A percentile compares a stretch with the other conserved stretches of the same genome.
These are phyloP conservation scores for Amaranthus hypochondriacus DNA, from an alignment of 148 eudicot species.

Conservation along the genomic window DNA sequence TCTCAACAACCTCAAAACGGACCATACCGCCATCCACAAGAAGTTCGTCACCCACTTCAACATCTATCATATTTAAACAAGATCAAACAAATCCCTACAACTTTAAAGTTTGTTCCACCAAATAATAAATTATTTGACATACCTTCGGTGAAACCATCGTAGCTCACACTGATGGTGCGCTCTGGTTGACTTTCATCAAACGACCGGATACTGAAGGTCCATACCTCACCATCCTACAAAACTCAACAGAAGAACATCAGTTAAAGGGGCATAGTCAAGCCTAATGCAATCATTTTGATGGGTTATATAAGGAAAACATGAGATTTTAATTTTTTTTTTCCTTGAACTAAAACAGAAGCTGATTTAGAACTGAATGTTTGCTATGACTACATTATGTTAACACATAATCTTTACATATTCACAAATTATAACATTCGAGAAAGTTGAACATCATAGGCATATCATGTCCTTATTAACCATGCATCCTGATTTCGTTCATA, in stretches of 20 bases:
- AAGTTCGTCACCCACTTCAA: slow-evolving; percentile 65
- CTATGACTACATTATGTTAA: background rate
- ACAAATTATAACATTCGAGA: background rate
- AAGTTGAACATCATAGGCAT: background rate
- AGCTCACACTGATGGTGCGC: slow-evolving; percentile 56
- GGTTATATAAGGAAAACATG: background rate
- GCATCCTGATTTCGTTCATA: background rate
- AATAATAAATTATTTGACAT: background rate
- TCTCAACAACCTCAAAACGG: slow-evolving; percentile 67
- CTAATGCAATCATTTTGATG: background rate
- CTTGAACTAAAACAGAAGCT: background rate
- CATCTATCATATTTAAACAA: slow-evolving; percentile 34
- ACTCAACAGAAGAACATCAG: slow-evolving; percentile 5
- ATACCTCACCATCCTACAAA: slow-evolving; percentile 62
- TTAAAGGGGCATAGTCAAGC: slow-evolving; percentile 3
- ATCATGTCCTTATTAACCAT: background rate
- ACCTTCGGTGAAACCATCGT: slow-evolving; percentile 81
- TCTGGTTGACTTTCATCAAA: slow-evolving; percentile 52
- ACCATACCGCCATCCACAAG: slow-evolving; percentile 91
- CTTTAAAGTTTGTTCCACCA: background rate
- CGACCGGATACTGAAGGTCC: slow-evolving; percentile 64
- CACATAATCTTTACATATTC: background rate
- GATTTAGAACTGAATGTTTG: background rate
- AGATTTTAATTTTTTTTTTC: too few relatives aligned
- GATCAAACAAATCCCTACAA: background rate